These are phyloP conservation scores for Penicillium egyptiacum DNA, from an alignment of 495 filamentous ascomycete genomes.

Conservation along the genomic window DNA sequence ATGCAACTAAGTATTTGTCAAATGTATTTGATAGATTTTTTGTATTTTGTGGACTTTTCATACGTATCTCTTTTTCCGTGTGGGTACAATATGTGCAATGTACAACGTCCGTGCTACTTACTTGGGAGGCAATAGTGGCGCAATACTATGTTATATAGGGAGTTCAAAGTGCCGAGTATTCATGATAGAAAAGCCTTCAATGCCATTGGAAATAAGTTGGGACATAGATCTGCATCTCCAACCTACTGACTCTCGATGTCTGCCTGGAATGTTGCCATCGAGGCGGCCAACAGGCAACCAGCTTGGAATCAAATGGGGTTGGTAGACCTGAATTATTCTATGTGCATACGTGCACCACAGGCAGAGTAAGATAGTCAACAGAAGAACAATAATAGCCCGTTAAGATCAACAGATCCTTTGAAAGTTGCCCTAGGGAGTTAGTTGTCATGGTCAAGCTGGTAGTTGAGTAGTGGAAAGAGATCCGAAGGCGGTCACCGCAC, in stretches of 20 bases:
- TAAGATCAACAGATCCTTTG: background rate
- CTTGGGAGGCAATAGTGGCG: conserved; percentile 10
- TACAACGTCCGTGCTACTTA: conserved; percentile 1
- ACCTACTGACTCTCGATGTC: conserved; percentile 3
- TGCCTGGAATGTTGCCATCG: background rate
- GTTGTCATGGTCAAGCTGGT: background rate
- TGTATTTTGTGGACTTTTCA: background rate
- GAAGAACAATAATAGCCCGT: background rate
- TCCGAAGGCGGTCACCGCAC: conserved; percentile 13
- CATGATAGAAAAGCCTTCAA: background rate
- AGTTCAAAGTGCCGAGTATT: background rate
- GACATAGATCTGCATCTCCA: conserved; percentile 5
- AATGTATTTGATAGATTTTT: background rate
- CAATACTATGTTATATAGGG: conserved; percentile 3
- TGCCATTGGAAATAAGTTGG: background rate
- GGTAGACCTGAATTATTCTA: background rate
- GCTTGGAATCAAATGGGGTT: background rate
- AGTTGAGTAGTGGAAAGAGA: background rate
- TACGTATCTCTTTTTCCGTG: conserved; percentile 2
- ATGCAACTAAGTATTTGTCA: background rate
- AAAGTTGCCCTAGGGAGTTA: background rate
- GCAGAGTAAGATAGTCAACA: background rate
- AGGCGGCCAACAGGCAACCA: conserved; percentile 10
- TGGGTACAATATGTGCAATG: conserved; percentile 7
- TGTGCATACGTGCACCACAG: background rate